These are phyloP conservation scores for Chalciporus pseudorubinellus DNA, from an alignment of 768 basidiomycete genomes.

Conservation along the genomic window DNA sequence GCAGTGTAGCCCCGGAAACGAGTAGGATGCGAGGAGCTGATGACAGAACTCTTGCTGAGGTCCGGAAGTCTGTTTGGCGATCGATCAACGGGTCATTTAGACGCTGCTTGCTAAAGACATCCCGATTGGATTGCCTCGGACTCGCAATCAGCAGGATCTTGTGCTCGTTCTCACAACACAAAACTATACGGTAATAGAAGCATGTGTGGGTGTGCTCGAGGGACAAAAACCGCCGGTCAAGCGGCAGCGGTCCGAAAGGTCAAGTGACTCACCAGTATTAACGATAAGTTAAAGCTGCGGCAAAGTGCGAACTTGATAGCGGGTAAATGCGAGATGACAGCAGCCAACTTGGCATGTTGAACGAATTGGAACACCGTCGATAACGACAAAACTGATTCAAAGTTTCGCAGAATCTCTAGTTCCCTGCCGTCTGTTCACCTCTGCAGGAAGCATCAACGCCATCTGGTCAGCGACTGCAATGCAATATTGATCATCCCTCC, in stretches of 20 bases:
- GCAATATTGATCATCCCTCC: constrained; percentile 65
- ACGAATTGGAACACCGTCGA: neutral
- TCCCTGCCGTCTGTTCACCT: constrained; percentile 26
- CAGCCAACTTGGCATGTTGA: neutral
- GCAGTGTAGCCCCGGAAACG: neutral
- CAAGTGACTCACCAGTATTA: constrained; percentile 1
- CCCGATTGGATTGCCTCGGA: neutral
- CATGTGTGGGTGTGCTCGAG: neutral
- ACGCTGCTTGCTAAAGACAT: neutral
- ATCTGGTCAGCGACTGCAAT: constrained; percentile 62
- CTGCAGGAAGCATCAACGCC: constrained; percentile 44
- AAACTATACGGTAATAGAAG: neutral
- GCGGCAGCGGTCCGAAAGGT: neutral
- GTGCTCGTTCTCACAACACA: constrained; percentile 5
- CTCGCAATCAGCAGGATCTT: neutral
- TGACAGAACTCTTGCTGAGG: neutral
- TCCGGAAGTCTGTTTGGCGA: neutral
- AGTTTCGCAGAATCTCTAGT: constrained; percentile 20
- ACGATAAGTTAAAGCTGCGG: neutral
- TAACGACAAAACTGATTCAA: constrained; percentile 9
- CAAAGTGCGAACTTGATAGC: neutral
- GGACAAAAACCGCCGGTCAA: neutral
- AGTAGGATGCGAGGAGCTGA: neutral
- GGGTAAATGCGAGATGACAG: neutral
- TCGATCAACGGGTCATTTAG: neutral